Conservation (phyloP, 2,329 filamentous ascomycete genomes). For the Botrytis aclada region DNA sequence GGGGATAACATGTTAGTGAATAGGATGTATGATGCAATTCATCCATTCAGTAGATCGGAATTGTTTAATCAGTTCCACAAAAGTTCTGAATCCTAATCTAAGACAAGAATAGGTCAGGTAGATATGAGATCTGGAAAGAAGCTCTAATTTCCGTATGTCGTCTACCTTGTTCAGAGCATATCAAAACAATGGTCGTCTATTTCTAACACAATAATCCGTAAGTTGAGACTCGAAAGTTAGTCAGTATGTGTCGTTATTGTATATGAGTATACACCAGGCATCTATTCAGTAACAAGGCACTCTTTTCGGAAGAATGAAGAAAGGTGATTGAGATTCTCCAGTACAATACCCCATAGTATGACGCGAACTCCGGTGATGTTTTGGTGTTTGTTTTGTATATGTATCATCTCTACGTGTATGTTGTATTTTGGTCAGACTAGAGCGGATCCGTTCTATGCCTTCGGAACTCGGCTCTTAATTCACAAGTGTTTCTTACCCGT, state of each 20-base stretch:
- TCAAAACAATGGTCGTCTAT: background rate
- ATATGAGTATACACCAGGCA: background rate
- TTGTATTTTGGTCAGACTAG: too few species aligned
- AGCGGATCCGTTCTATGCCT: background rate
- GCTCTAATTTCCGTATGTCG: background rate
- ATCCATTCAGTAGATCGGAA: background rate
- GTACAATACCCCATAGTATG: too few species aligned
- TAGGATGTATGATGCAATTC: background rate
- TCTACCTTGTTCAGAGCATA: background rate
- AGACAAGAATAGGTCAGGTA: background rate
- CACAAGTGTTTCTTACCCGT: background rate
- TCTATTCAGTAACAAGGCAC: background rate
- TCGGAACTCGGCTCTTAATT: background rate
- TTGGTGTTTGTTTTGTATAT: too few species aligned
- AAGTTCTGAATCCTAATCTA: background rate
- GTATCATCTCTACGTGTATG: too few species aligned
- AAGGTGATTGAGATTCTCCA: background rate
- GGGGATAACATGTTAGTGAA: background rate
- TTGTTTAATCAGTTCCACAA: background rate
- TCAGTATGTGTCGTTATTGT: background rate
- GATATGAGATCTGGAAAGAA: background rate
- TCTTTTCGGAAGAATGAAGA: background rate
- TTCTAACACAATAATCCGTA: background rate
- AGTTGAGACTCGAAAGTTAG: background rate
- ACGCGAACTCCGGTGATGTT: too few species aligned